These are phyloP conservation scores for Kurtzmaniella natalensis DNA, from an alignment of 1,139 yeast species.

Conservation along the genomic window DNA sequence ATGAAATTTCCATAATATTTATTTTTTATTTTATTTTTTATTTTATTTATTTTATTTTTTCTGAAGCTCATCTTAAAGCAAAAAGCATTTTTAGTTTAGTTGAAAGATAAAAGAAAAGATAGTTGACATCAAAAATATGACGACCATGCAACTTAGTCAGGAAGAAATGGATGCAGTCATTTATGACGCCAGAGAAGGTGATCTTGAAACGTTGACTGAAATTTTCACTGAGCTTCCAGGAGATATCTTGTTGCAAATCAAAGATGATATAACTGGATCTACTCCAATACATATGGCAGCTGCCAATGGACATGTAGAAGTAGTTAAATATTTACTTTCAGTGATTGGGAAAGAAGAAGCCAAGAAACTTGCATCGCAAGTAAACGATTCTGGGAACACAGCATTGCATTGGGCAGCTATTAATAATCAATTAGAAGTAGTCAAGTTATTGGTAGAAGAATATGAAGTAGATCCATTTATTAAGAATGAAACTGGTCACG, in stretches of 20 bases:
- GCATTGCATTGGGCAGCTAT: slow-evolving; percentile 94
- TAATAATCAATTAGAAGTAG: slow-evolving; percentile 77
- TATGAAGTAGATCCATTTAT: slow-evolving; percentile 77
- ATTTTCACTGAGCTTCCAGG: slow-evolving; percentile 64
- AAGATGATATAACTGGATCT: slow-evolving; percentile 60
- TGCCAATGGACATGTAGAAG: slow-evolving; percentile 85
- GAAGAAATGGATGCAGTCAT: slow-evolving; percentile 82
- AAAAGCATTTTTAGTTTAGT: background rate
- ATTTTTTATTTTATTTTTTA: background rate
- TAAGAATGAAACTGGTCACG: slow-evolving; percentile 74
- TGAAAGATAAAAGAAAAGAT: too few relatives aligned
- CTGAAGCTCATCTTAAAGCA: background rate
- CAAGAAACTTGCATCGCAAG: slow-evolving; percentile 44
- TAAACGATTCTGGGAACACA: slow-evolving; percentile 83
- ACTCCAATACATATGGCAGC: slow-evolving; percentile 93
- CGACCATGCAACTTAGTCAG: slow-evolving; percentile 32
- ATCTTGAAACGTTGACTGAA: slow-evolving; percentile 64
- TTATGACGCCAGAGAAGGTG: slow-evolving; percentile 85
- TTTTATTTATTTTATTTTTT: slow-evolving; percentile 4
- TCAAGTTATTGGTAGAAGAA: slow-evolving; percentile 64
- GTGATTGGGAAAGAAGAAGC: slow-evolving; percentile 44
- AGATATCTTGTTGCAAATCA: slow-evolving; percentile 43
- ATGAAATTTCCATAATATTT: too few relatives aligned
- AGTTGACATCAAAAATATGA: background rate
- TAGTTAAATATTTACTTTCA: slow-evolving; percentile 56